These are phyloP conservation scores for Tricladium varicosporioides DNA, from an alignment of 2,329 filamentous ascomycete species.

Conservation along the genomic window DNA sequence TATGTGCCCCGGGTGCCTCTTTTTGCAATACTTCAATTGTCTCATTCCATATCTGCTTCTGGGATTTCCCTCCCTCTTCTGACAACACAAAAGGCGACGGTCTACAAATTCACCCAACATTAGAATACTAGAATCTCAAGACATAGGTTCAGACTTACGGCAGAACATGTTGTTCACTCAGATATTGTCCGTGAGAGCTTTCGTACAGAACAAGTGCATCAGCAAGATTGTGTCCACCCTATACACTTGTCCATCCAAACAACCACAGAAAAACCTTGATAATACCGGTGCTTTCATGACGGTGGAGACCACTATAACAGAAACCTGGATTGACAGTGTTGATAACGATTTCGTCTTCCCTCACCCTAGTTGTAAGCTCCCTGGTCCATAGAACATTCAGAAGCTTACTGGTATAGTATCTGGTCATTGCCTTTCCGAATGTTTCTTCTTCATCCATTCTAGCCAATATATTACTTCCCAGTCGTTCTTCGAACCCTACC, in stretches of 20 bases:
- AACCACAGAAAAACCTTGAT: too few species aligned
- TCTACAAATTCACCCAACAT: not conserved
- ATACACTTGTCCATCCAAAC: not conserved
- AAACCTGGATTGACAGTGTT: not conserved
- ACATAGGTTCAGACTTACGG: not conserved
- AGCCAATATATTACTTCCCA: slow-evolving; percentile 16
- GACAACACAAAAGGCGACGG: not conserved
- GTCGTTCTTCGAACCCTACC: slow-evolving; percentile 35
- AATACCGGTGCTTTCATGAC: not conserved
- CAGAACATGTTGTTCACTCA: not conserved
- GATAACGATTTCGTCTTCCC: not conserved
- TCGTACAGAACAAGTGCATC: not conserved
- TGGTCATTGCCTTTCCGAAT: slow-evolving; percentile 6
- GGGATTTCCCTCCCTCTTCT: not conserved
- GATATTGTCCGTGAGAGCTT: not conserved
- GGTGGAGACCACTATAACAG: not conserved
- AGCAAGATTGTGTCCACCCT: not conserved
- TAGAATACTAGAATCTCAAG: not conserved
- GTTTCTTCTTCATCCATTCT: too few species aligned
- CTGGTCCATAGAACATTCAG: slow-evolving; percentile 23
- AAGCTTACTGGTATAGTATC: slow-evolving; percentile 30
- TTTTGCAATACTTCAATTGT: not conserved
- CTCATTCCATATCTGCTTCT: not conserved
- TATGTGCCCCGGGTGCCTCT: too few species aligned
- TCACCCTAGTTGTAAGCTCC: slow-evolving; percentile 17